Base-by-base conservation (phyloP, 371 early-diverging fungal genomes). In the Rhizopus delemar region DNA sequence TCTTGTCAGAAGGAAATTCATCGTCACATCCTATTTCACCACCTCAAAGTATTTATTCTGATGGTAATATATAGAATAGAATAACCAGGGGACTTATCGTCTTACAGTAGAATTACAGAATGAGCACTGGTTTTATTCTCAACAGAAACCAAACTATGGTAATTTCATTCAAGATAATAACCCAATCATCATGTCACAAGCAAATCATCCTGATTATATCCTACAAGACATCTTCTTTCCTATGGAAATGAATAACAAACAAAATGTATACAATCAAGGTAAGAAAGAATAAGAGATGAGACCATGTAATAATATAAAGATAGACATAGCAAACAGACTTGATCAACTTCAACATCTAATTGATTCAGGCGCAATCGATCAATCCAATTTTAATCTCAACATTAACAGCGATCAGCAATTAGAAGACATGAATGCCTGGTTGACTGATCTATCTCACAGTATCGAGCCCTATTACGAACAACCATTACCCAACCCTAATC, bases 161-260 rank as follows among this genome's bases (percentile, higher is more conserved):
- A 43, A 15, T 6, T 36, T 11, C 2, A 11, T 48, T 22, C 22
- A 22, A 22, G 22, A 48, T 48, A 16, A 9, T 8, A 29, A 48
- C 15, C 48, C 48, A 29, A 29, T 29, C 29, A 29, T 29, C 8
- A 8, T 9, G 8, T 29, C 63, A 63, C 63, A 63, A 50, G 22
- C 41, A 9, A 41, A 7, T 38, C 2, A n/a, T 8, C 48, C 65
- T 41, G 59, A 60, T 15, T 56, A 57, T 7, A 38, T 57, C 33
- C 58, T 66, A 8, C 53, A 64, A 54, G 60, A 64, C 38, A 46
- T 68, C 5, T 57, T 68, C n/a, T 68, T 68, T 48, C 69, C 69
- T 22, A 56, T 60, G 57, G 63, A 56, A 8, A 33, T 51, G 43
- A n/a, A 59, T 7, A 41, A 51, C 8, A 61, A 60, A 15, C 50